Evolutionary conservation across 495 filamentous ascomycete species (phyloP), one percentile per base, ranked within the genome.

Genomic region (Neurospora sp.): DNA sequence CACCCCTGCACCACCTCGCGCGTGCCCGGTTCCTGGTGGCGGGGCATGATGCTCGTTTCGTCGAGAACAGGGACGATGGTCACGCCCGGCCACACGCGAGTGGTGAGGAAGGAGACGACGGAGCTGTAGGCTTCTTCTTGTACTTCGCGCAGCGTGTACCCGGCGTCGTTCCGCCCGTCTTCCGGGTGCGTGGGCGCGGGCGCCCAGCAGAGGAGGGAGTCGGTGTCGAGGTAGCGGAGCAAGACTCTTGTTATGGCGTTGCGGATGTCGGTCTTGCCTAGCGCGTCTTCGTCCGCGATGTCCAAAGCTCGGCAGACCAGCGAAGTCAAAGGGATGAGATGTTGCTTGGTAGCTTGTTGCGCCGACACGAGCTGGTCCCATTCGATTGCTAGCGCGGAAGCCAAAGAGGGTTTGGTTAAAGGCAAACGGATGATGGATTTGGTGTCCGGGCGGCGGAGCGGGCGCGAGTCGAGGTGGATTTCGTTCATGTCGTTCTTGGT

Each of bases 171-270:
- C 10, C 70, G 74, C 2, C 40, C 39, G 49, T 66, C 73, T 18
- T 69, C 66, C 38, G 78, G 78, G 10, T 78, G 82, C 23, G 77
- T 41, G 23, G 83, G 79, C 37, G 84, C 81, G 76, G 91, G 91
- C 27, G 93, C 93, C 91, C 92, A 95, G 85, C 96, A 99, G 11
- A 99, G 88, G n/a, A 98, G 83, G 0, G 93, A 95, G 81, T 99
- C 96, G 0, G 96, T 99, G 72, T 94, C 90, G 8, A 99, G 85
- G 80, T 98, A 98, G 10, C 92, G 88, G 86, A 98, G 87, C 41
- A 94, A 82, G 70, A 89, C 92, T 12, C 79, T 83, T 23, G 91
- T 81, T 16, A 97, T 91, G 40, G 86, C 84, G 1, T 86, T 77
- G 49, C 94, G 85, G 40, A 87, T 76, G 6, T 72, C 75, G 27